Conservation (phyloP, 495 filamentous ascomycete genomes). For the Amphirosellinia nigrospora region DNA sequence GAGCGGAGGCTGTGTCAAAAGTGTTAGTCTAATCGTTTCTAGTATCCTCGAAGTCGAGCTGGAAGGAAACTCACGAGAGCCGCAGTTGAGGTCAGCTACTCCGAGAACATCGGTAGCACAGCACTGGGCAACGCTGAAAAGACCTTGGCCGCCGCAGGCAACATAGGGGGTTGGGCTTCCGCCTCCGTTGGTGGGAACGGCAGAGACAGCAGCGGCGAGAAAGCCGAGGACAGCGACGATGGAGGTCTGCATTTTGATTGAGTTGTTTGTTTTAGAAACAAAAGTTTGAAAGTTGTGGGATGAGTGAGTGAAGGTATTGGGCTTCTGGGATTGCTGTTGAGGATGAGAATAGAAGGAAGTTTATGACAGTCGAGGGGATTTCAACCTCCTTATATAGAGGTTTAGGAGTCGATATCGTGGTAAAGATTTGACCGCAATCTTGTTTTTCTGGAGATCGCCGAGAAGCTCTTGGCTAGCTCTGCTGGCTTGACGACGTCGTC, state of each 20-base stretch:
- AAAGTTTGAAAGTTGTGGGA: neutral
- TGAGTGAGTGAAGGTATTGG: constrained; percentile 23
- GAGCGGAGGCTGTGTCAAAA: neutral
- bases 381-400: constrained; percentile 21
- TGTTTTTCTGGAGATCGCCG: constrained; percentile 15
- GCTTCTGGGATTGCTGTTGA: constrained; percentile 11
- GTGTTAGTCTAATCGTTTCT: neutral
- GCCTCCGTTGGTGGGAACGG: constrained; percentile 12
- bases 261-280: constrained; percentile 10
- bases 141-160: constrained; percentile 12
- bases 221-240: constrained; percentile 24
- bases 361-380: constrained; percentile 6
- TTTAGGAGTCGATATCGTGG: neutral
- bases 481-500: neutral
- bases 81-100: constrained; percentile 51
- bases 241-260: constrained; percentile 21
- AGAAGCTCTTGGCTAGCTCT: neutral
- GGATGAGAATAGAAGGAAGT: neutral
- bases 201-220: constrained; percentile 22
- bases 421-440: constrained; percentile 10
- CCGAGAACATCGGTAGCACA: constrained; percentile 53
- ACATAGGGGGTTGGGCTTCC: neutral
- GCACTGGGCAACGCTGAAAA: constrained; percentile 41
- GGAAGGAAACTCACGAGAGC: constrained; percentile 39
- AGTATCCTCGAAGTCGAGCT: neutral